phyloP scores from a whole-genome alignment of 2,329 filamentous ascomycete species.

The Fusarium ambrosium region DNA sequence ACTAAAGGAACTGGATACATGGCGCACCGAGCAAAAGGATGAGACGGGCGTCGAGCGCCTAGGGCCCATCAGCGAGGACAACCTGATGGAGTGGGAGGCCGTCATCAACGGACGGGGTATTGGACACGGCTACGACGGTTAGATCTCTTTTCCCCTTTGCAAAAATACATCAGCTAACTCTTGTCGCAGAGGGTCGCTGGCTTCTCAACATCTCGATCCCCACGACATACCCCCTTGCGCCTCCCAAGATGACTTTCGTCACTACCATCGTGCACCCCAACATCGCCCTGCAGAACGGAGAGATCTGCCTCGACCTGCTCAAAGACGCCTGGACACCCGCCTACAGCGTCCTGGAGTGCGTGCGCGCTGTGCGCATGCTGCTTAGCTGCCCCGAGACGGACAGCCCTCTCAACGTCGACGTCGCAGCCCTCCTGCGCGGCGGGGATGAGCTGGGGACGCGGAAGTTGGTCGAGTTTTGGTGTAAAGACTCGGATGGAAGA shows the following conservation, averaged over 20 bases:
- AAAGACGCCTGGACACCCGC: constrained; percentile 85
- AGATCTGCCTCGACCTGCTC: constrained; percentile 94
- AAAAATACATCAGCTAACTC: constrained; percentile 32
- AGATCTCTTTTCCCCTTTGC: background rate
- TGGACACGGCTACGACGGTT: constrained; percentile 70
- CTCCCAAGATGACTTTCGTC: constrained; percentile 84
- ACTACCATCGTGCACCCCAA: constrained; percentile 91
- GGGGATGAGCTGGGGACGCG: constrained; percentile 78
- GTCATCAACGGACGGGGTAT: constrained; percentile 71
- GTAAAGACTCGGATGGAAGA: constrained; percentile 54
- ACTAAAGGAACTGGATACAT: constrained; percentile 69
- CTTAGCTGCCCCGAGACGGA: constrained; percentile 75
- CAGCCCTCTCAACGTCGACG: constrained; percentile 83
- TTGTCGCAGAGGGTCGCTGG: constrained; percentile 77
- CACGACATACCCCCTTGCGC: constrained; percentile 79
- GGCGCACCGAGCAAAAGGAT: constrained; percentile 62
- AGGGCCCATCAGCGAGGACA: constrained; percentile 66
- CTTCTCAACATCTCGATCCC: constrained; percentile 84
- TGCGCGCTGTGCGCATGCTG: constrained; percentile 80
- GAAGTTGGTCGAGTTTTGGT: constrained; percentile 80
- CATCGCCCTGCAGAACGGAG: constrained; percentile 77
- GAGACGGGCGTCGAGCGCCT: constrained; percentile 71
- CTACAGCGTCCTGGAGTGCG: constrained; percentile 82
- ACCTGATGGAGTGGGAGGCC: constrained; percentile 70
- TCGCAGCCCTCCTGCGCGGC: constrained; percentile 76